Percentiles rank a stretch among this genome's conserved stretches.
Evolutionary conservation across 179 eudicot genomes (phyloP).

Genomic region (Amaranthus tricolor): DNA sequence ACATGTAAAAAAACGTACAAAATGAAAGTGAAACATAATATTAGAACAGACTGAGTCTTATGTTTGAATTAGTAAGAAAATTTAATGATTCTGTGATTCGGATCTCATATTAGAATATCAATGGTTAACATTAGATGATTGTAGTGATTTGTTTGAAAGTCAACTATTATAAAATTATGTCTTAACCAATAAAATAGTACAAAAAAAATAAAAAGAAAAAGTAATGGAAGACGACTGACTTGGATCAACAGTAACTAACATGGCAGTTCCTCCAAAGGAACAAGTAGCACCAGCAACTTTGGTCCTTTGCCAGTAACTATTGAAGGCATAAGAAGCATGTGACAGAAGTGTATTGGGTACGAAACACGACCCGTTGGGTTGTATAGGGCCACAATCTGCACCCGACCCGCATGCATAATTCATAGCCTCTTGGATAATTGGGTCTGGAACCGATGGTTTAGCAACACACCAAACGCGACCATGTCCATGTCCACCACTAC

Average conservation of each 20-base stretch:
- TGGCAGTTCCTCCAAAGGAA: constrained; percentile 82
- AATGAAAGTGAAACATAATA: no score
- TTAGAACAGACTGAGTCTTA: no score
- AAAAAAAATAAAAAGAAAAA: no score
- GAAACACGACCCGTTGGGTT: constrained; percentile 62
- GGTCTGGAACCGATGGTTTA: constrained; percentile 81
- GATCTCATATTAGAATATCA: no score
- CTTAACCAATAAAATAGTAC: background rate
- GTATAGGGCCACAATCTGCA: constrained; percentile 68
- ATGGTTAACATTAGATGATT: no score
- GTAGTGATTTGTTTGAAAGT: no score
- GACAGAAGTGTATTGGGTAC: constrained; percentile 63
- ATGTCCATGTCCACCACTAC: constrained; percentile 19
- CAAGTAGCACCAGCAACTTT: constrained; percentile 80
- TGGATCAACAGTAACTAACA: constrained; percentile 84
- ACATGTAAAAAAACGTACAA: no score
- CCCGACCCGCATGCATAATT: constrained; percentile 90
- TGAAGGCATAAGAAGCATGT: constrained; percentile 87
- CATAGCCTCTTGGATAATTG: constrained; percentile 87
- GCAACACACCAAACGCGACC: constrained; percentile 76
- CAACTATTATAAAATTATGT: background rate
- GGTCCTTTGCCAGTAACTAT: constrained; percentile 92
- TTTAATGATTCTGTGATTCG: no score
- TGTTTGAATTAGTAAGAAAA: background rate
- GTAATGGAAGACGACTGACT: constrained; percentile 39